Percentiles rank a stretch among this genome's conserved stretches.
Evolutionary conservation across 2,329 filamentous ascomycete genomes (phyloP).

Genomic region (Aspergillus arachidicola): DNA sequence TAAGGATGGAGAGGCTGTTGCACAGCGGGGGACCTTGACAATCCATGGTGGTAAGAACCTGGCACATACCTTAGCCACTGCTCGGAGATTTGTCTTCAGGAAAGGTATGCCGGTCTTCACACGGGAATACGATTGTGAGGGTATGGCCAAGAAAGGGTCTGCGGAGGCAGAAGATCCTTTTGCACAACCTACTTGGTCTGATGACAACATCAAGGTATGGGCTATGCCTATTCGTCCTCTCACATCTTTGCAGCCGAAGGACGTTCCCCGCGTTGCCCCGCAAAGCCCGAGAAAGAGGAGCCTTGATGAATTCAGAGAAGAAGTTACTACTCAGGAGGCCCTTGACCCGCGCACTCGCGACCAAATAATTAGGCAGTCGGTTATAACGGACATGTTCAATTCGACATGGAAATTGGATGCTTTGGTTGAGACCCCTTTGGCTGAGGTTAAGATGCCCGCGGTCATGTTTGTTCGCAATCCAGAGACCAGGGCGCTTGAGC

Average conservation of each 20-base stretch:
- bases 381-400: constrained; percentile 78
- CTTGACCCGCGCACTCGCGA: constrained; percentile 37
- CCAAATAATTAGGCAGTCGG: constrained; percentile 58
- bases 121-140: constrained; percentile 63
- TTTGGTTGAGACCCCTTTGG: constrained; percentile 66
- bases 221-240: constrained; percentile 62
- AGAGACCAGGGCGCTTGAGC: constrained; percentile 64
- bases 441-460: constrained; percentile 68
- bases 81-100: constrained; percentile 81
- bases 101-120: constrained; percentile 75
- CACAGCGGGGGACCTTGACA: constrained; percentile 51
- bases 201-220: constrained; percentile 82
- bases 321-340: constrained; percentile 7
- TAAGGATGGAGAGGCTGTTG: constrained; percentile 25
- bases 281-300: constrained; percentile 50
- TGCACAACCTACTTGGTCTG: constrained; percentile 68
- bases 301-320: constrained; percentile 51
- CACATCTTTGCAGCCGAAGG: constrained; percentile 21
- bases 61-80: constrained; percentile 77
- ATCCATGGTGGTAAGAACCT: constrained; percentile 82
- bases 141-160: constrained; percentile 26
- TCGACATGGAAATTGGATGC: constrained; percentile 74
- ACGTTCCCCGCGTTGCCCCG: constrained; percentile 27
- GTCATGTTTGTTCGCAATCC: constrained; percentile 68
- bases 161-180: constrained; percentile 26